Base-by-base conservation (phyloP, 306 rosid genomes). In the Inga laurina region DNA sequence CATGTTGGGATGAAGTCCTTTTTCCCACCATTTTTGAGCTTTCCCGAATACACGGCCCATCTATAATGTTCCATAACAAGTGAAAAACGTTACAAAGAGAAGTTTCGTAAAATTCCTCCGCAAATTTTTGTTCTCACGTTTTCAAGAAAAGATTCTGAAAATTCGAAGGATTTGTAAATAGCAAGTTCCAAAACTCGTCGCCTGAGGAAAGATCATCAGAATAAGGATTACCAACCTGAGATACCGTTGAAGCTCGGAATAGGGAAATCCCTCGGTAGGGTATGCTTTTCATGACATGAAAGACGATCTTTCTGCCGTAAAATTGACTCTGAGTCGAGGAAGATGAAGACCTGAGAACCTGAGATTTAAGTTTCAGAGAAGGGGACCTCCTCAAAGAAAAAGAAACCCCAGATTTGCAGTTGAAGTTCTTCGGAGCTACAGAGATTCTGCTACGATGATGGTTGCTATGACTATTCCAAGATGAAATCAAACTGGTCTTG, bases 21-120 rank as follows among this genome's bases (percentile, higher is more conserved):
- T 93, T 13, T 89, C 99, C 99, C 99, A 95, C 99, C 98, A 95
- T 82, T 87, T 92, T 77, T 87, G 93, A 73, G 83, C 86, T 82
- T 90, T 92, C 69, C 98, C 97, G 65, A 92, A 68, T 57, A 90
- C 66, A 32, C 78, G 70, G n/a, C 82, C 77, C 61, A 77, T 87
- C 94, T 93, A 88, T 44, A 78, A 74, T 24, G 48, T 81, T 22
- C 79, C 82, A 71, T 49, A 82, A 6, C 54, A 34, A 5, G 0
- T 39, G 43, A 37, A 74, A 56, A 81, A 41, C 5, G 70, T 80
- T 15, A 72, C 56, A 45, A 68, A 74, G 34, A 65, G 35, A 37
- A 32, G 27, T 68, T 74, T 41, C 51, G 56, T 4, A 77, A 57
- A 73, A 56, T 67, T 19, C 76, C 16, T 69, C 9, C 48, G 15